Base-by-base conservation (phyloP, 495 filamentous ascomycete genomes). In the Xylaria telfairii region DNA sequence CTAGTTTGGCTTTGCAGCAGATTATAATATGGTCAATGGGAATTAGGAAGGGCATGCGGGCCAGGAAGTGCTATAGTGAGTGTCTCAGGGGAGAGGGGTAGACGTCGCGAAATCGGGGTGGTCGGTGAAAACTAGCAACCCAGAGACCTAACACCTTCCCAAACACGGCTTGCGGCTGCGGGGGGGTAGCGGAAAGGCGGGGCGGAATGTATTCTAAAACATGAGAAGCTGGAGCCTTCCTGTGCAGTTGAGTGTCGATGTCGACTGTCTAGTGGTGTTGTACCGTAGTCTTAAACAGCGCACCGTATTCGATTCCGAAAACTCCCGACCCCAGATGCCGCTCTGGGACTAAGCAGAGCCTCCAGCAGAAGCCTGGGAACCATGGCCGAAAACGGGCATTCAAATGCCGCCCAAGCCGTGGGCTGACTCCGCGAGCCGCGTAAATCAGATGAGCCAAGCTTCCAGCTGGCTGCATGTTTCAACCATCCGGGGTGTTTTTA, bases 361-460 rank as follows among this genome's bases (percentile, higher is more conserved):
- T 63, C 61, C 21, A 64, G 24, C 41, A 30, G 41, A 53, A 26
- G n/a, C 12, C 64, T 5, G 34, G n/a, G n/a, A n/a, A 8, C 47
- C 5, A 53, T 7, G 64, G 64, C 64, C 64, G 64, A 54, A 26
- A 66, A 54, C 64, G 64, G 64, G 64, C 47, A 47, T 66, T 8
- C 64, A 66, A 54, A 53, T 66, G 64, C 64, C 64, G 47, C 64
- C 64, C 12, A 54, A 67, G 21, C 51, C 51, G 49, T 44, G 34
- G 49, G 65, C 49, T 67, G 65, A 67, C 51, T 67, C 65, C 65
- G 65, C 41, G 65, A 67, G 51, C 65, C 65, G 65, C 65, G 51
- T 49, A 57, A 57, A 46, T 32, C 30, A 44, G 37, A 67, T n/a
- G 28, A 46, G 65, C 65, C 51, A 67, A 56, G 49, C 49, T 42